Evolutionary conservation across 139 green algal genomes (phyloP).

Genomic region (Helicosporidium sp.): DNA sequence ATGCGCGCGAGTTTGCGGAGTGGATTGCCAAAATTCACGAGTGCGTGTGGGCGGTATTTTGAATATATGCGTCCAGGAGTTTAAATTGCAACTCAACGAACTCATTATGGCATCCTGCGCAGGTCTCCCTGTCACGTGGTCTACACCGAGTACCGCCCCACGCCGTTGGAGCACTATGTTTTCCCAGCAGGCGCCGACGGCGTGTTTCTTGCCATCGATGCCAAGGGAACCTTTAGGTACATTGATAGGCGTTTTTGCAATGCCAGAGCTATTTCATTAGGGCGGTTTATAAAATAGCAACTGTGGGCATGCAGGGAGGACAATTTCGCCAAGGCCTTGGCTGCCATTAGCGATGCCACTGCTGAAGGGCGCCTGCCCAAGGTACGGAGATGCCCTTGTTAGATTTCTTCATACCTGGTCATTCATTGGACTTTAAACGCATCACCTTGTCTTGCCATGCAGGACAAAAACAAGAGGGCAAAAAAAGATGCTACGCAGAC

Average conservation of each 20-base stretch:
- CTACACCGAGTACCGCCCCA: slow-evolving; percentile 66
- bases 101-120: no score
- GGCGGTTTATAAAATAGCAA: no score
- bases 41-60: not conserved
- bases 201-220: slow-evolving; percentile 48
- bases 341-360: slow-evolving; percentile 17
- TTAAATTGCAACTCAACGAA: no score
- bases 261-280: no score
- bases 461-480: slow-evolving; percentile 10
- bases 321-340: slow-evolving; percentile 44
- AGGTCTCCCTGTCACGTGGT: slow-evolving; percentile 49
- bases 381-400: no score
- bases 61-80: no score
- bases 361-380: no score
- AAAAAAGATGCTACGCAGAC: slow-evolving; percentile 1
- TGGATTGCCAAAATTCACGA: slow-evolving; percentile 51
- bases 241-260: no score
- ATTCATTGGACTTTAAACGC: no score
- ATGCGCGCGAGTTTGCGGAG: slow-evolving; percentile 56
- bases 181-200: slow-evolving; percentile 43
- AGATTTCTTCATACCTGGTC: no score
- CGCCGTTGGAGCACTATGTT: slow-evolving; percentile 59
- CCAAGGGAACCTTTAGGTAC: slow-evolving; percentile 25
- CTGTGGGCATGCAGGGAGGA: slow-evolving; percentile 28
- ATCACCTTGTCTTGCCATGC: not conserved